Conservation (phyloP, 257 asterid genomes). For the Nicotiana tabacum region DNA sequence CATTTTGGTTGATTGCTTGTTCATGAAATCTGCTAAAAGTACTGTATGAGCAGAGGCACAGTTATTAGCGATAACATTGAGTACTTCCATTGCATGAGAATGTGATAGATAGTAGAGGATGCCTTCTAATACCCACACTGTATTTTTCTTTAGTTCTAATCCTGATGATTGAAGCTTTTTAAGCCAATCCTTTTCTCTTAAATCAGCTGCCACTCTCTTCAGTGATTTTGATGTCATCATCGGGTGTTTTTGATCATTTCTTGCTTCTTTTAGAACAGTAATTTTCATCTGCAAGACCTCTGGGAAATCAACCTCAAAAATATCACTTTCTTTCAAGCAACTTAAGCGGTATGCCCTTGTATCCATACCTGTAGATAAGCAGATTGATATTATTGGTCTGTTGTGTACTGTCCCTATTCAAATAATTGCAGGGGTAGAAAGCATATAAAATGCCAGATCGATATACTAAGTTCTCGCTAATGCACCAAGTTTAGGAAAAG, state of each 20-base stretch:
- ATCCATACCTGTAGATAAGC: constrained; percentile 76
- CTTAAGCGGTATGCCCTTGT: constrained; percentile 78
- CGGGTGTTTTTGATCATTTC: constrained; percentile 46
- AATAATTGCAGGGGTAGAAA: background rate
- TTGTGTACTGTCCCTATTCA: background rate
- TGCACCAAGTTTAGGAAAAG: no score
- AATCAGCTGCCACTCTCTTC: constrained; percentile 80
- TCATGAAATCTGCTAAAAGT: constrained; percentile 89
- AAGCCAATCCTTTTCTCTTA: constrained; percentile 71
- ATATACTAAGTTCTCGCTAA: background rate
- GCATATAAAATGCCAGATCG: background rate
- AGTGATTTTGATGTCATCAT: constrained; percentile 66
- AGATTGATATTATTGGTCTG: constrained; percentile 5
- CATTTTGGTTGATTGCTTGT: constrained; percentile 75
- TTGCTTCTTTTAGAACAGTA: constrained; percentile 64
- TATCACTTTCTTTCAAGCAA: constrained; percentile 74
- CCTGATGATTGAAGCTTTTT: constrained; percentile 74
- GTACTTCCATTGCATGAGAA: constrained; percentile 64
- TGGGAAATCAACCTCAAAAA: constrained; percentile 81
- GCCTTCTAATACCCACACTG: constrained; percentile 87
- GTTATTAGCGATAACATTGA: constrained; percentile 57
- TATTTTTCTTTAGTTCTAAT: constrained; percentile 53
- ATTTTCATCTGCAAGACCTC: constrained; percentile 71
- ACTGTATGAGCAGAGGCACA: constrained; percentile 56
- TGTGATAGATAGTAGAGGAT: constrained; percentile 75